Evolutionary conservation across 1,139 yeast species (phyloP), one percentile per base, ranked within the genome.

Genomic region (Lodderomyces elongisporus): DNA sequence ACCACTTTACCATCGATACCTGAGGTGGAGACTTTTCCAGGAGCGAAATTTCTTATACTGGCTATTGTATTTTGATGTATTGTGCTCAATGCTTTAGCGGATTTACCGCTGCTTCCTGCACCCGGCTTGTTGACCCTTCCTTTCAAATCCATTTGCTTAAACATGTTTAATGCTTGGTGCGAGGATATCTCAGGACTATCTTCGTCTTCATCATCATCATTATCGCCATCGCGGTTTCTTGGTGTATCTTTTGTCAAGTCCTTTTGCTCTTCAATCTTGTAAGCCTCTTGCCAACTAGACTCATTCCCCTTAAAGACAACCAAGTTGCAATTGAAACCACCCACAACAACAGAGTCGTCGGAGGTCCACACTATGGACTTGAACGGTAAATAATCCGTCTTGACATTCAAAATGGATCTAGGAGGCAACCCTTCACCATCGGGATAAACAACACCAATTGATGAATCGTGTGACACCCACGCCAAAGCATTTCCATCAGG

Each of bases 311-410:
- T 72, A 51, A 85, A 91, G 27, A 87, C 80, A 37, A 89, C 77
- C 41, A 96, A 94, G 58, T 85, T 88, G 60, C 95, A 85, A 55
- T 87, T 88, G 62, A 83, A 89, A 29, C 99, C 99, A 7, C 93
- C 97, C 30, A 85, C 93, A 34, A 88, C 72, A 35, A 89, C 63
- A 48, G 79, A 76, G 46, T 66, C 61, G 45, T 83, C 84, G 42
- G 71, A 64, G 37, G 78, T 64, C 72, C 85, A 93, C 33, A 79
- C 64, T 36, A 89, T 58, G 3, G 94, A 68, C 47, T 77, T 77
- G 68, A 87, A 87, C 31, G 98, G 96, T 56, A 91, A 70, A 48
- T 79, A 77, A 34, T 80, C 77, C n/a, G 93, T 81, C 43, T 76
- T 71, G 31, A 84, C 71, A 35, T 59, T 66, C 30, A 58, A 47